Conservation (phyloP, 192 early-diverging fungal species). For the Backusella morwellensis region DNA sequence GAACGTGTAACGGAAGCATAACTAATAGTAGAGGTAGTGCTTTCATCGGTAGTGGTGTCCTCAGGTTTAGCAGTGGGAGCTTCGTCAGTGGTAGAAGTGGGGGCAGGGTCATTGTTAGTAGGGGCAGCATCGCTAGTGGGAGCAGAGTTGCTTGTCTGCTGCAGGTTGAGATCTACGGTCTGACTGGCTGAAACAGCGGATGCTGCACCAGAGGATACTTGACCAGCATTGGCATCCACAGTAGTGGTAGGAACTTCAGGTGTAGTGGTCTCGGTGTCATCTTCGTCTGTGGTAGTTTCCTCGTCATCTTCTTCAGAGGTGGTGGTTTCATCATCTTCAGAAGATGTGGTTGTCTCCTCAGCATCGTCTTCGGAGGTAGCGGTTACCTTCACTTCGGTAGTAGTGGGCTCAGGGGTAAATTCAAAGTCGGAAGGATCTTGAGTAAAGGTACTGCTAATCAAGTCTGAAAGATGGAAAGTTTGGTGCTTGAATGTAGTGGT, state of each 20-base stretch:
- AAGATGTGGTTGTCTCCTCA: not conserved
- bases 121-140: not conserved
- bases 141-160: not conserved
- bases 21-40: not conserved
- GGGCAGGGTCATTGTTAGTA: not conserved
- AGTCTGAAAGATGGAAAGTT: not conserved
- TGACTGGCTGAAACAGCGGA: not conserved
- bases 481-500: not conserved
- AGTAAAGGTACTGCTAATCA: not conserved
- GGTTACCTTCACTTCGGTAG: not conserved
- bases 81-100: not conserved
- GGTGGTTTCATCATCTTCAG: not conserved
- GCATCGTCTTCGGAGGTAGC: not conserved
- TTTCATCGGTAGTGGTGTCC: not conserved
- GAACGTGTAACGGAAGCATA: slow-evolving; percentile 3
- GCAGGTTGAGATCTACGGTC: not conserved
- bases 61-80: not conserved
- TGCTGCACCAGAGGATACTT: not conserved
- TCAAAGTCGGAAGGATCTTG: not conserved
- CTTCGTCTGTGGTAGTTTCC: not conserved
- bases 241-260: not conserved
- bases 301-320: not conserved
- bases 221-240: not conserved
- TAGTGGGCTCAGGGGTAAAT: not conserved
- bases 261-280: not conserved